Evolutionary conservation across 1,284 basidiomycete genomes (phyloP), one percentile per base, ranked within the genome.

Genomic region (Trichosporon inkin): DNA sequence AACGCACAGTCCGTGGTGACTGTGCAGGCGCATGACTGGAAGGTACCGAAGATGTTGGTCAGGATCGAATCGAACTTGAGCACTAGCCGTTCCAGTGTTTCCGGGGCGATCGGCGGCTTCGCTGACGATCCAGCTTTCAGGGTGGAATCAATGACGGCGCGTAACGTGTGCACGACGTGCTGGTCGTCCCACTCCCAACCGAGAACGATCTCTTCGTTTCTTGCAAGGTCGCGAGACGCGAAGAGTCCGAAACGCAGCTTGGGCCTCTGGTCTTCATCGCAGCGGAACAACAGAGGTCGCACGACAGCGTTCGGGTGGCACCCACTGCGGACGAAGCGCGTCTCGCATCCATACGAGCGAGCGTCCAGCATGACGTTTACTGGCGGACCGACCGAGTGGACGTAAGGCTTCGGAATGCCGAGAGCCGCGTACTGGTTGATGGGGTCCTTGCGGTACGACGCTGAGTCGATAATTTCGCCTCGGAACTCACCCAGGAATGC

Each of bases 131-230:
- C 54, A 16, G 40, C 60, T 53, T 60, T 62, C 36, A 68, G 65
- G 11, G 68, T 62, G 55, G 72, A 65, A 47, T 71, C 69, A 16
- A 67, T 66, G 22, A 67, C 41, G 32, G 68, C 64, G 53, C 65
- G 67, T 0, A 97, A 79, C 54, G 84, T 81, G 76, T 97, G 94
- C 0, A 96, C 86, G 0, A 89, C 86, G 71, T 92, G 90, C 6
- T 86, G 85, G 69, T 97, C 93, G 68, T 96, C 93, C 94, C 93
- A 97, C 73, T 96, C 92, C 92, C 94, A 98, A 0, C 88, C 90
- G 0, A 97, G 78, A 0, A 94, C 86, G 39, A 98, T 85, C 78
- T 98, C 95, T 68, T 95, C 92, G 54, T 88, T 83, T 37, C 85
- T 84, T 61, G 84, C 84, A 62, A 97, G 82, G 66, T 92, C 88